These are phyloP conservation scores for Galium porrigens DNA, from an alignment of 305 asterid species.

Conservation along the genomic window DNA sequence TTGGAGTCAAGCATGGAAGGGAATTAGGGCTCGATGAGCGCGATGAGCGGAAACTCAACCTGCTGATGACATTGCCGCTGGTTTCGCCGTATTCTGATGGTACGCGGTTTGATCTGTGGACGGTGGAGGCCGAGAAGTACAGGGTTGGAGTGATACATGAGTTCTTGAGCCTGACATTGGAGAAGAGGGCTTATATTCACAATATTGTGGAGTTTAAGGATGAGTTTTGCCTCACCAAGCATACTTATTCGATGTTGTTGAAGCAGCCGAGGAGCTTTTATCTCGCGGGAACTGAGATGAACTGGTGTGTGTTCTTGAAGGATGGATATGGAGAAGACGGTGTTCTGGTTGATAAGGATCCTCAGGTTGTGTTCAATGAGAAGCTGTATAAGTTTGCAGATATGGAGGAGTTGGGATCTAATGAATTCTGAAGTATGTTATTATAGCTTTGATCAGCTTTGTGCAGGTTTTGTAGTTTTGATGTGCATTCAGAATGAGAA, in stretches of 20 bases:
- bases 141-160: constrained; percentile 76
- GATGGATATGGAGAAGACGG: constrained; percentile 70
- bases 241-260: constrained; percentile 64
- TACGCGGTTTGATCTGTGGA: constrained; percentile 62
- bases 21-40: constrained; percentile 53
- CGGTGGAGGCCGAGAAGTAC: constrained; percentile 77
- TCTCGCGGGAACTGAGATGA: constrained; percentile 87
- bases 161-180: constrained; percentile 81
- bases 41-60: constrained; percentile 55
- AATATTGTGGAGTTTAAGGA: constrained; percentile 89
- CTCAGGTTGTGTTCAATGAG: constrained; percentile 54
- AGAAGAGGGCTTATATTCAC: constrained; percentile 83
- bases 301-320: constrained; percentile 82
- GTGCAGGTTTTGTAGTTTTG: neutral
- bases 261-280: constrained; percentile 75
- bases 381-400: constrained; percentile 49
- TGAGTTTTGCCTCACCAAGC: constrained; percentile 66
- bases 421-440: constrained; percentile 1
- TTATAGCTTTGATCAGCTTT: neutral
- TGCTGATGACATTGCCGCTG: constrained; percentile 73
- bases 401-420: constrained; percentile 32
- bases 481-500: neutral
- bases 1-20: constrained; percentile 56
- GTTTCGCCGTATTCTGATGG: constrained; percentile 90
- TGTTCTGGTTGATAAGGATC: constrained; percentile 48